phyloP scores from a whole-genome alignment of 106 monocot genomes.

The Apostasia shenzhenica region DNA sequence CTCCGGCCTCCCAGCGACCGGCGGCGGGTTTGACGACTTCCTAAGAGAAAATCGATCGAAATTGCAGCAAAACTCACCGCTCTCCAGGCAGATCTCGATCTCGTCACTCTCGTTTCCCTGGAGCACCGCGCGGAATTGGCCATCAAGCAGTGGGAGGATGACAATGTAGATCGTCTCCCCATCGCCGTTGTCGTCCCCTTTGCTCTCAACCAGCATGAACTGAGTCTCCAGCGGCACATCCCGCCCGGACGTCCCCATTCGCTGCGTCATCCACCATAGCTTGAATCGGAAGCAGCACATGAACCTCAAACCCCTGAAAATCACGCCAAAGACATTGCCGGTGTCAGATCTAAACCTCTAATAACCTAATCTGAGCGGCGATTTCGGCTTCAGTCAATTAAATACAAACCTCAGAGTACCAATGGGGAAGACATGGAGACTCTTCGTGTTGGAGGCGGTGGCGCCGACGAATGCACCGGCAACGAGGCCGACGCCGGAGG shows the following conservation, averaged over 20 bases:
- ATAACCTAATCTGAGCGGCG: too few relatives aligned
- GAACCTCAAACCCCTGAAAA: conserved; percentile 53
- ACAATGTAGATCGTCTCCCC: conserved; percentile 48
- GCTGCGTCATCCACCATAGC: conserved; percentile 95
- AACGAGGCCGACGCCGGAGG: conserved; percentile 39
- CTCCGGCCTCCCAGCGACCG: too few relatives aligned
- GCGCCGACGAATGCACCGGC: conserved; percentile 77
- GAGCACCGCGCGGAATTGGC: conserved; percentile 55
- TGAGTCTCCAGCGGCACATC: conserved; percentile 87
- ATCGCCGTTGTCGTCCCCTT: background rate
- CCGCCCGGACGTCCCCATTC: conserved; percentile 55
- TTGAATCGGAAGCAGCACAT: conserved; percentile 88
- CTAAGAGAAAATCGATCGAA: too few relatives aligned
- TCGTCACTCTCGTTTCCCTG: conserved; percentile 64
- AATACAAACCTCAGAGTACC: conserved; percentile 43
- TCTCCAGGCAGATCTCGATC: conserved; percentile 71
- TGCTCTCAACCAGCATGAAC: conserved; percentile 74
- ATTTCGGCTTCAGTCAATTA: too few relatives aligned
- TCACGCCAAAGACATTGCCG: too few relatives aligned
- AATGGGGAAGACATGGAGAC: conserved; percentile 66
- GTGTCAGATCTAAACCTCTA: too few relatives aligned
- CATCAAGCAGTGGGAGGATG: conserved; percentile 70
- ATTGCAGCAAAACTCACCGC: conserved; percentile 32
- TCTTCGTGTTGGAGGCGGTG: conserved; percentile 28
- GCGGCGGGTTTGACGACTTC: too few relatives aligned